Percentiles rank a stretch among this genome's conserved stretches.
phyloP scores from a whole-genome alignment of 2,329 filamentous ascomycete genomes.

The Rhexocercosporidium sp. region DNA sequence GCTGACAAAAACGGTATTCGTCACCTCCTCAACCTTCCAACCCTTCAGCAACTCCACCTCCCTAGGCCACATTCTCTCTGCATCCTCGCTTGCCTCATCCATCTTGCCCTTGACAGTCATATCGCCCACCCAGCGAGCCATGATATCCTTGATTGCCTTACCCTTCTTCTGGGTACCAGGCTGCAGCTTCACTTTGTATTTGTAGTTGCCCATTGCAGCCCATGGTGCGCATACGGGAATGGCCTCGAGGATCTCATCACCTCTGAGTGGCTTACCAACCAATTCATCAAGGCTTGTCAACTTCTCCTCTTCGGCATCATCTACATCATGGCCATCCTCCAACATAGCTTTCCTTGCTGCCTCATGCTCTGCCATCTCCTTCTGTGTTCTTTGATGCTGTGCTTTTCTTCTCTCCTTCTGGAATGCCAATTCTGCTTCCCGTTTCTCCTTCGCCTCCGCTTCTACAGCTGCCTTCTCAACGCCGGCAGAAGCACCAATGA shows the following conservation, averaged over 20 bases:
- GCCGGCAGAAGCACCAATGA: constrained; percentile 80
- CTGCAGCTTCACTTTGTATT: constrained; percentile 95
- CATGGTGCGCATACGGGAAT: constrained; percentile 70
- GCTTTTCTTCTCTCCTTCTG: constrained; percentile 76
- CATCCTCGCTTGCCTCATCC: constrained; percentile 64
- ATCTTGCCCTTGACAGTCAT: constrained; percentile 58
- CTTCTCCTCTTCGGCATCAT: constrained; percentile 62
- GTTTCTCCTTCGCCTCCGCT: constrained; percentile 67
- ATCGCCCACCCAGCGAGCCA: constrained; percentile 79
- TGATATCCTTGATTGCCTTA: constrained; percentile 88
- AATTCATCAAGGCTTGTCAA: constrained; percentile 68
- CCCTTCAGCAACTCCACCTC: constrained; percentile 85
- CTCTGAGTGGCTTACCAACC: constrained; percentile 76
- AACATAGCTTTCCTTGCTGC: constrained; percentile 66
- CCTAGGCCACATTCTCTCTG: constrained; percentile 80
- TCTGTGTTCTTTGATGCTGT: constrained; percentile 79
- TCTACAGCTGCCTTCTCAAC: constrained; percentile 72
- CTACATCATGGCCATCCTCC: constrained; percentile 63
- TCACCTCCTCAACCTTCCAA: constrained; percentile 81
- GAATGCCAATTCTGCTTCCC: constrained; percentile 74
- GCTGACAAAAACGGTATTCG: constrained; percentile 79
- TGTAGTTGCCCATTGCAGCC: constrained; percentile 69
- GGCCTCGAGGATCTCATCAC: constrained; percentile 79
- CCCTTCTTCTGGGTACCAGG: constrained; percentile 91
- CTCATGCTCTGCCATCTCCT: constrained; percentile 78